Evolutionary conservation across 116 monocot species (phyloP), one percentile per base, ranked within the genome.

Genomic region (Thalassia testudinum): DNA sequence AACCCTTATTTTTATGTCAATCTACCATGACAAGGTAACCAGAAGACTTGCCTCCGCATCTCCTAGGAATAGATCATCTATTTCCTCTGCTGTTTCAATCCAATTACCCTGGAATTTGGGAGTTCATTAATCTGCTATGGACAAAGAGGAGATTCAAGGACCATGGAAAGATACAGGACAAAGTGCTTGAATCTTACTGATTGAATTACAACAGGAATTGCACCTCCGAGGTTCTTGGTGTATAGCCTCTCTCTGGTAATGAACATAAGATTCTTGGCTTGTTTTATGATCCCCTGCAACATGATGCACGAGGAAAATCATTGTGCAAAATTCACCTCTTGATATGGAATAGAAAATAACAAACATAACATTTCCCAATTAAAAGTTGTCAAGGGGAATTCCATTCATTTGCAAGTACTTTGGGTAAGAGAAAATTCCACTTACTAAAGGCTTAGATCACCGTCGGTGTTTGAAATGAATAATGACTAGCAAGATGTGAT

Each of bases 41-140:
- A 5, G 30, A 34, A 10, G 10, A 34, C 3, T 34, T 34, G 82
- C 87, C 80, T 83, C 88, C 13, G 88, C 88, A 74, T 88, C 83
- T 49, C 83, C 88, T 25, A 88, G 73, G 62, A 88, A 88, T 20
- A 79, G 62, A 51, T 88, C 88, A 55, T 88, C 83, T 50, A 88
- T 79, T 63, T 74, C 66, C 64, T 88, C 83, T 52, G 88, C 88
- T 40, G 74, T 79, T 26, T 62, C 59, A 63, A 88, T 58, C 83
- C 88, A 88, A 37, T 77, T 74, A 43, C 56, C 71, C 87, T 87
- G 58, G 54, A 54, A 60, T n/a, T n/a, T 21, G 19, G 11, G 14
- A 26, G 16, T 27, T 27, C 15, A 3, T 15, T 42, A 2, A 11
- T 42, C 40, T 23, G 42, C 12, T 42, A 44, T 44, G 15, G 18